Evolutionary conservation across 2,329 filamentous ascomycete species (phyloP).

Genomic region (Neophaeococcomyces mojaviensis): DNA sequence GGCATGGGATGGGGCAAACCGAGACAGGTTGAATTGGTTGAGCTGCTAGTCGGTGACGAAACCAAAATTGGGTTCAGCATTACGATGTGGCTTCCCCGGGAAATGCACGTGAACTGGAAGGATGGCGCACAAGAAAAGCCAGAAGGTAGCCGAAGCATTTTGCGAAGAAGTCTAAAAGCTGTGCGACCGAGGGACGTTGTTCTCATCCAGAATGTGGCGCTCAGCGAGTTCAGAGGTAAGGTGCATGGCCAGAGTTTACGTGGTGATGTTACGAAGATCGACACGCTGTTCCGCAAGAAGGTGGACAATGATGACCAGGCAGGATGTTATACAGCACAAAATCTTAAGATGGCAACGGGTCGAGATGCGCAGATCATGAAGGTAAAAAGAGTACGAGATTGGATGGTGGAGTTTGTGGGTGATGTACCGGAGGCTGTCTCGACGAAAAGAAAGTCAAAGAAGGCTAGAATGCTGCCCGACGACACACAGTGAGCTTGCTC

Average conservation of each 20-base stretch:
- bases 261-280: conserved; percentile 60
- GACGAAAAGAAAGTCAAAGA: conserved; percentile 8
- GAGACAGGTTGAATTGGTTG: conserved; percentile 57
- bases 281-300: conserved; percentile 55
- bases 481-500: conserved; percentile 29
- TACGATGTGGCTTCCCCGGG: conserved; percentile 66
- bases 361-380: conserved; percentile 52
- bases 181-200: conserved; percentile 69
- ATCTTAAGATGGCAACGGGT: conserved; percentile 35
- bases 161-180: conserved; percentile 35
- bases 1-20: conserved; percentile 43
- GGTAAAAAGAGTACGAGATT: conserved; percentile 61
- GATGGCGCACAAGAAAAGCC: conserved; percentile 20
- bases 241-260: conserved; percentile 82
- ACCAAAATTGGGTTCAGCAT: conserved; percentile 72
- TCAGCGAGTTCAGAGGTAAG: conserved; percentile 65
- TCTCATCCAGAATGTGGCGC: conserved; percentile 68
- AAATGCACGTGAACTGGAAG: conserved; percentile 22
- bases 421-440: conserved; percentile 23
- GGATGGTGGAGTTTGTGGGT: conserved; percentile 65
- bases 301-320: conserved; percentile 45
- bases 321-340: conserved; percentile 51
- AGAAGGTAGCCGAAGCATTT: conserved; percentile 24
- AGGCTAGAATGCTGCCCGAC: conserved; percentile 26
- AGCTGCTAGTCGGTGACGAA: conserved; percentile 77